Evolutionary conservation across 2,329 filamentous ascomycete species (phyloP).

Genomic region (Xylaria multiplex): DNA sequence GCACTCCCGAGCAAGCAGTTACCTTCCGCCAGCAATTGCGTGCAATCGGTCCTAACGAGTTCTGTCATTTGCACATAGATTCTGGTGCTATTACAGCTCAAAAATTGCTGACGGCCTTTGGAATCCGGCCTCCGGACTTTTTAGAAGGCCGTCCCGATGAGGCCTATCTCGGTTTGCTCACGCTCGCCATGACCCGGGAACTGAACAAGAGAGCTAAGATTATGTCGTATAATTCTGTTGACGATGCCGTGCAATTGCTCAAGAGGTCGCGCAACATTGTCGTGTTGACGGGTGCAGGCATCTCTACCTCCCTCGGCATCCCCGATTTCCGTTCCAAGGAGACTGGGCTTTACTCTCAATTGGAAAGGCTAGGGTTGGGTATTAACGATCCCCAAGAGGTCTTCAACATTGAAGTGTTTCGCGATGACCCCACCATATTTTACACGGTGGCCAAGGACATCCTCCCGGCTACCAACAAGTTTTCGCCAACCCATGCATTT

Average conservation of each 20-base stretch:
- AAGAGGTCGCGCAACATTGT: slow-evolving; percentile 83
- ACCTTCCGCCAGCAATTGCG: slow-evolving; percentile 76
- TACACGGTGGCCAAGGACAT: slow-evolving; percentile 93
- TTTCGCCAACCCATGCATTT: slow-evolving; percentile 93
- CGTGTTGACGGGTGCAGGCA: slow-evolving; percentile 93
- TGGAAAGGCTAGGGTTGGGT: slow-evolving; percentile 76
- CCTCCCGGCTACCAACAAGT: slow-evolving; percentile 78
- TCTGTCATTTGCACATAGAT: slow-evolving; percentile 77
- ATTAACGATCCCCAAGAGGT: slow-evolving; percentile 90
- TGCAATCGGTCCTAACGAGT: slow-evolving; percentile 78
- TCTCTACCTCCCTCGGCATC: slow-evolving; percentile 95
- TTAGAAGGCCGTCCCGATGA: slow-evolving; percentile 79
- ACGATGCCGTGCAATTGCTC: slow-evolving; percentile 85
- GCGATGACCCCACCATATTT: slow-evolving; percentile 87
- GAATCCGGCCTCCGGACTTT: slow-evolving; percentile 76
- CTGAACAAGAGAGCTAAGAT: slow-evolving; percentile 85
- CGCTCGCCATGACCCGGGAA: slow-evolving; percentile 81
- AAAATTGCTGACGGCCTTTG: slow-evolving; percentile 88
- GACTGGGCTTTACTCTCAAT: slow-evolving; percentile 87
- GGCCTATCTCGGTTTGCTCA: slow-evolving; percentile 78
- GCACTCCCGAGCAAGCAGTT: slow-evolving; percentile 70
- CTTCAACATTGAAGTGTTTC: slow-evolving; percentile 90
- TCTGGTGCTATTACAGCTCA: slow-evolving; percentile 77
- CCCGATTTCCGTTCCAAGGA: slow-evolving; percentile 96
- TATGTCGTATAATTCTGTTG: slow-evolving; percentile 80